These are phyloP conservation scores for Geosmithia morbida DNA, from an alignment of 2,329 filamentous ascomycete genomes.

Conservation along the genomic window DNA sequence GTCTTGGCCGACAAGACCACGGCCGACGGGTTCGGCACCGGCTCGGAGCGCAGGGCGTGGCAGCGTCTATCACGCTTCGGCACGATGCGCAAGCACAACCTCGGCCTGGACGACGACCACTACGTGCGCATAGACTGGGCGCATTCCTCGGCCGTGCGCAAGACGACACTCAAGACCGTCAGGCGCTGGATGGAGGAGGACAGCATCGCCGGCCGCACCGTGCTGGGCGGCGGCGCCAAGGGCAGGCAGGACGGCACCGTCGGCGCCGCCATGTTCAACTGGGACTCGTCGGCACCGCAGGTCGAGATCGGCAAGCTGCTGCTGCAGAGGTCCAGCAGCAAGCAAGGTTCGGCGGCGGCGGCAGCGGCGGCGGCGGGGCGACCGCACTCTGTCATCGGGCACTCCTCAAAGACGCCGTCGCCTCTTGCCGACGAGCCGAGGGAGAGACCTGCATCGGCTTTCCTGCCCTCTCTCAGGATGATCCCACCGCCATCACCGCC, in stretches of 20 bases:
- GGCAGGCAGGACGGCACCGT: slow-evolving; percentile 12
- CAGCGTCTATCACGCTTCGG: slow-evolving; percentile 48
- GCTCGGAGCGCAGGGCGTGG: slow-evolving; percentile 48
- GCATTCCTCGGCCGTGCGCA: slow-evolving; percentile 32
- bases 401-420: neutral
- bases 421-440: neutral
- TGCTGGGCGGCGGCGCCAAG: slow-evolving; percentile 17
- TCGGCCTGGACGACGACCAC: slow-evolving; percentile 37
- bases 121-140: slow-evolving; percentile 46
- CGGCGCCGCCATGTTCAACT: slow-evolving; percentile 42
- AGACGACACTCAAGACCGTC: slow-evolving; percentile 41
- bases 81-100: slow-evolving; percentile 40
- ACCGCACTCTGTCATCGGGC: slow-evolving; percentile 1
- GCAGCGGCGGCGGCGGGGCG: neutral
- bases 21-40: slow-evolving; percentile 35
- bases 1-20: slow-evolving; percentile 30
- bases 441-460: neutral
- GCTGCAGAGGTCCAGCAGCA: slow-evolving; percentile 1
- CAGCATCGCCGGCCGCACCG: slow-evolving; percentile 35
- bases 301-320: slow-evolving; percentile 28
- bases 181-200: slow-evolving; percentile 54
- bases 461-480: no score
- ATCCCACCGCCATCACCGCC: neutral
- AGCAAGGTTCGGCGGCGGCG: neutral
- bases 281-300: slow-evolving; percentile 38